These are phyloP conservation scores for Chenopodium quinoa DNA, from an alignment of 148 eudicot genomes.

Conservation along the genomic window DNA sequence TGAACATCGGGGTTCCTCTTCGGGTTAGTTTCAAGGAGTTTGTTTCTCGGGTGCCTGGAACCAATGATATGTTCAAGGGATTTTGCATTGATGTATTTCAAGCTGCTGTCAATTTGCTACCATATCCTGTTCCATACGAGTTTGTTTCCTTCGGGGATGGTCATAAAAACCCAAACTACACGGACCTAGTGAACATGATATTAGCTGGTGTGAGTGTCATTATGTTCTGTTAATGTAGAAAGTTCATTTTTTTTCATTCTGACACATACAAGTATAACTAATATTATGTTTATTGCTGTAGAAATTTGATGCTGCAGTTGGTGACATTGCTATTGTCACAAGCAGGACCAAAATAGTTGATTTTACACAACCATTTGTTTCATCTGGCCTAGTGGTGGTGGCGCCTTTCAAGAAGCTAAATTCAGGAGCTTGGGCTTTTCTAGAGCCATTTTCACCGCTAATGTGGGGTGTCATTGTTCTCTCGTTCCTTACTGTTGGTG, in stretches of 20 bases:
- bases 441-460: constrained; percentile 68
- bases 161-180: constrained; percentile 69
- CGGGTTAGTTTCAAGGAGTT: constrained; percentile 75
- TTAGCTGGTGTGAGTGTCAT: constrained; percentile 64
- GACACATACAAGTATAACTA: neutral
- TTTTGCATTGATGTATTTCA: constrained; percentile 88
- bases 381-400: constrained; percentile 88
- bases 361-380: constrained; percentile 82
- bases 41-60: constrained; percentile 62
- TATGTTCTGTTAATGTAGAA: neutral
- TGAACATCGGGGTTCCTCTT: constrained; percentile 77
- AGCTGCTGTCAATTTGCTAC: constrained; percentile 75
- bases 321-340: constrained; percentile 85
- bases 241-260: neutral
- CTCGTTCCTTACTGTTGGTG: constrained; percentile 69
- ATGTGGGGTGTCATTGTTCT: constrained; percentile 83
- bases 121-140: constrained; percentile 82
- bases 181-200: constrained; percentile 58
- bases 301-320: constrained; percentile 80
- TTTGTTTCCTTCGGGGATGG: constrained; percentile 82
- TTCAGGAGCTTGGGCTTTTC: constrained; percentile 84
- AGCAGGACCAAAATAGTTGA: constrained; percentile 82
- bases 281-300: constrained; percentile 25
- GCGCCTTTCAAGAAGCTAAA: constrained; percentile 65
- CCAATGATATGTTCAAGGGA: constrained; percentile 62